Evolutionary conservation across 1,139 yeast species (phyloP).

Genomic region (Pichia sp.): DNA sequence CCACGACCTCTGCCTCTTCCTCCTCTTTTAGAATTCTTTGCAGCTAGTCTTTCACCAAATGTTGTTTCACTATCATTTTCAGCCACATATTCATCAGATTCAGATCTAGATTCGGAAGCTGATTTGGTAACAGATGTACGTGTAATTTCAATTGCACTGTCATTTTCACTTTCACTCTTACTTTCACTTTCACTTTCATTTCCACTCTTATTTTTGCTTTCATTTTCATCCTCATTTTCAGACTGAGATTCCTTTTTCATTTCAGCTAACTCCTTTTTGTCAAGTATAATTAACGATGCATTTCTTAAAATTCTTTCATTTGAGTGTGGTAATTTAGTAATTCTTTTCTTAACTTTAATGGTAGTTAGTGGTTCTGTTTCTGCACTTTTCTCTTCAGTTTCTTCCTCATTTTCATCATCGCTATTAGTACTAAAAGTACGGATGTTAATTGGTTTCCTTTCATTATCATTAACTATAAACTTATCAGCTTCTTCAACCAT

Average conservation of each 20-base stretch:
- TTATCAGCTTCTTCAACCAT: constrained; percentile 21
- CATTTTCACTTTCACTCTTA: not conserved
- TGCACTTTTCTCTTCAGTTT: constrained; percentile 1
- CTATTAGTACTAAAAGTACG: constrained; percentile 9
- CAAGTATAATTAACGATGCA: not conserved
- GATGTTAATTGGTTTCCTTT: not conserved
- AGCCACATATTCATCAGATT: not conserved
- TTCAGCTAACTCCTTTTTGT: not conserved
- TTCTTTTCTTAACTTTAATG: not conserved
- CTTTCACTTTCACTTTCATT: not conserved
- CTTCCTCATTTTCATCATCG: constrained; percentile 12
- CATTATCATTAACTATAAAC: constrained; percentile 18
- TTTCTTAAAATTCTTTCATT: not conserved
- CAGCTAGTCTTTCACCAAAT: constrained; percentile 4
- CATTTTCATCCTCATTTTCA: not conserved
- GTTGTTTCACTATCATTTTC: constrained; percentile 2
- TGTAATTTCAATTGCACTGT: not conserved
- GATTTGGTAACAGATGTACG: no score
- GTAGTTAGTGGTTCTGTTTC: not conserved
- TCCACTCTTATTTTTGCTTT: no score
- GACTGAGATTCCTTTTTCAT: not conserved
- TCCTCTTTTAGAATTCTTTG: constrained; percentile 6
- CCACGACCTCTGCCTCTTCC: constrained; percentile 16
- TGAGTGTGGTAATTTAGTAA: not conserved
- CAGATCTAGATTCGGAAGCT: no score